Evolutionary conservation across 495 filamentous ascomycete genomes (phyloP), one percentile per base, ranked within the genome.

Genomic region (Neurospora hispaniola): DNA sequence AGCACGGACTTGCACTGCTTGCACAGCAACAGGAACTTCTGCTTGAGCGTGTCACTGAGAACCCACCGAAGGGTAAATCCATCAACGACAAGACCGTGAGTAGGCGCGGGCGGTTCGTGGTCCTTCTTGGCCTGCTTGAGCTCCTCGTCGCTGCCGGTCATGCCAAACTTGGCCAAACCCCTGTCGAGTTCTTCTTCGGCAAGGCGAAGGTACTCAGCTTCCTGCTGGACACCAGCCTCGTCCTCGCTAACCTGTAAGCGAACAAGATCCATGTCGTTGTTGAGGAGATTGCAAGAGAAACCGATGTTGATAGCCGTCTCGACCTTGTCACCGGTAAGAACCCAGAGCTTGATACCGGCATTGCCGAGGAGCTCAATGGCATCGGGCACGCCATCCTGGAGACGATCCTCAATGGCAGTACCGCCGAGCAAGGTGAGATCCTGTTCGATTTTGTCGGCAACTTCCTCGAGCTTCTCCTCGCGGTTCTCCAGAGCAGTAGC

Each of bases 221-320:
- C 79, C 1, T 72, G 70, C 9, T 75, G 78, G 5, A 78, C 40
- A 62, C 80, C 79, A 12, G 75, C 73, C 44, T 90, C 89, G 31
- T 92, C 90, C 70, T 96, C 92, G 14, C 91, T 85, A 59, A 97
- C 85, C 77, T 97, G 97, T 79, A 98, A 87, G 38, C 96, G 89
- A 76, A 99, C 92, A 66, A 99, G 85, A 75, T 99, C 96, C 96
- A 99, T 97, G 74, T 96, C 91, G 81, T 98, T 99, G 82, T 94
- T 92, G 59, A 99, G 87, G 43, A 99, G 88, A 74, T 99, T 99
- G 86, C 96, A 98, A 14, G 96, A 98, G 82, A 98, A 99, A 27
- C 96, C 96, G 80, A 99, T 99, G 82, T 99, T 99, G 88, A 99
- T 98, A 54, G 96, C 96, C 69, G 96, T 99, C 82, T 98, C 96